Percentiles rank a stretch among this genome's conserved stretches.
phyloP scores from a whole-genome alignment of 2,329 filamentous ascomycete genomes.

The Hypoxylon sp. region DNA sequence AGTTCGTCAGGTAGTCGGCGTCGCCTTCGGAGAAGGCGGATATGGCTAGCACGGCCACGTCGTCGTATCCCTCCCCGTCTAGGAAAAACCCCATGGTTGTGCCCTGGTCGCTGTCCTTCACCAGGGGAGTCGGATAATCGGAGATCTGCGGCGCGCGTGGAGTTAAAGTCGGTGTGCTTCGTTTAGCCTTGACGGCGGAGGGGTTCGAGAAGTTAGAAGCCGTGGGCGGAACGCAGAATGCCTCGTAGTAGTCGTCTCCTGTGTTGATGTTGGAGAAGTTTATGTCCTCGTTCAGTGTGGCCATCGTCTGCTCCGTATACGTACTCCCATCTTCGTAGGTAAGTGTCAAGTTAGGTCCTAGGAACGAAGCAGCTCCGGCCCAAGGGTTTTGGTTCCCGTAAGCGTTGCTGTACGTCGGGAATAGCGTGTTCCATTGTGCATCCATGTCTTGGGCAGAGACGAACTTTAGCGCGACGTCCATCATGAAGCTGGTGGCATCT shows the following conservation, averaged over 20 bases:
- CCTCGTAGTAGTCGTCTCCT: constrained; percentile 50
- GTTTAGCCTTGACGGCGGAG: not conserved
- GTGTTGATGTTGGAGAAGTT: constrained; percentile 46
- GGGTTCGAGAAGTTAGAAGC: not conserved
- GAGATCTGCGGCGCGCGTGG: constrained; percentile 33
- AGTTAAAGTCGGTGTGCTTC: constrained; percentile 13
- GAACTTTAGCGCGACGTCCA: constrained; percentile 54
- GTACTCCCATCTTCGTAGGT: constrained; percentile 47
- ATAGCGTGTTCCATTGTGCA: constrained; percentile 57
- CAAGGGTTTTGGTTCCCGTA: constrained; percentile 25
- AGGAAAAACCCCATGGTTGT: constrained; percentile 49
- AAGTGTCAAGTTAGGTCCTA: constrained; percentile 45
- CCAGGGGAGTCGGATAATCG: constrained; percentile 44
- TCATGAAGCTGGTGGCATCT: constrained; percentile 58
- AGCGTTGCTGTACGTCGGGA: constrained; percentile 43
- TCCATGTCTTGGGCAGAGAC: constrained; percentile 64
- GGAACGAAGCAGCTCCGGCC: constrained; percentile 41
- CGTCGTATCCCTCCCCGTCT: constrained; percentile 42
- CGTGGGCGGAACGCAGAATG: constrained; percentile 46
- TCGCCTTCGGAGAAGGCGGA: constrained; percentile 39
- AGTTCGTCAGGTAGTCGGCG: constrained; percentile 49
- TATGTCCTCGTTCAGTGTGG: constrained; percentile 16
- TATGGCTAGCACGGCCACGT: constrained; percentile 47
- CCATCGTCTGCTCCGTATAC: constrained; percentile 41
- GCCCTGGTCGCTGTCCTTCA: constrained; percentile 41